A percentile compares a stretch with the other conserved stretches of the same genome.
Evolutionary conservation across 495 filamentous ascomycete species (phyloP).

Genomic region (Podospora didyma): DNA sequence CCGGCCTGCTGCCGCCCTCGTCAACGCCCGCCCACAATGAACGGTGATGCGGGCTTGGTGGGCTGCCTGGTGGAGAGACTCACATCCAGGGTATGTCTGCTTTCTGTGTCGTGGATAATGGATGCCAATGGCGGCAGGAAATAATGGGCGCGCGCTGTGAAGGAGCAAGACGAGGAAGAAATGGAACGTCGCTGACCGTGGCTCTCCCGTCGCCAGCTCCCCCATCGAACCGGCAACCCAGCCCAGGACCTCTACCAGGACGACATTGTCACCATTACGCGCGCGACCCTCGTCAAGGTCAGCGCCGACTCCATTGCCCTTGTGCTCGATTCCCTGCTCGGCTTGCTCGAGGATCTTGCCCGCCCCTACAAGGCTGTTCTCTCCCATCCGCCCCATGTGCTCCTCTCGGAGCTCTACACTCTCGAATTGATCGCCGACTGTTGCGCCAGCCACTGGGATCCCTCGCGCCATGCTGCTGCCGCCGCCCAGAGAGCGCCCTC

Average conservation of each 20-base stretch:
- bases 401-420: slow-evolving; percentile 57
- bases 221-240: slow-evolving; percentile 58
- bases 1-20: slow-evolving; percentile 18
- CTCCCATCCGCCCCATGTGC: slow-evolving; percentile 48
- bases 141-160: background rate
- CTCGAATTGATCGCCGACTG: slow-evolving; percentile 61
- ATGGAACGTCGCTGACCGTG: background rate
- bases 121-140: too few relatives aligned
- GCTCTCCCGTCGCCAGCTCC: slow-evolving; percentile 44
- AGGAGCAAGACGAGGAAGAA: too few relatives aligned
- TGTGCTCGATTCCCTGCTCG: slow-evolving; percentile 54
- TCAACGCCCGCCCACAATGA: slow-evolving; percentile 43
- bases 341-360: slow-evolving; percentile 46
- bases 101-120: background rate
- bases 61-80: slow-evolving; percentile 62
- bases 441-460: slow-evolving; percentile 53
- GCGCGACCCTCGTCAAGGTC: slow-evolving; percentile 57
- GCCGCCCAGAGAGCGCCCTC: background rate
- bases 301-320: slow-evolving; percentile 48
- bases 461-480: slow-evolving; percentile 5
- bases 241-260: slow-evolving; percentile 55
- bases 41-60: slow-evolving; percentile 59
- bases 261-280: slow-evolving; percentile 56
- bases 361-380: slow-evolving; percentile 42
- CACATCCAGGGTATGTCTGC: slow-evolving; percentile 50